phyloP scores from a whole-genome alignment of 192 early-diverging fungal species.

The Fimicolochytrium jonesii region DNA sequence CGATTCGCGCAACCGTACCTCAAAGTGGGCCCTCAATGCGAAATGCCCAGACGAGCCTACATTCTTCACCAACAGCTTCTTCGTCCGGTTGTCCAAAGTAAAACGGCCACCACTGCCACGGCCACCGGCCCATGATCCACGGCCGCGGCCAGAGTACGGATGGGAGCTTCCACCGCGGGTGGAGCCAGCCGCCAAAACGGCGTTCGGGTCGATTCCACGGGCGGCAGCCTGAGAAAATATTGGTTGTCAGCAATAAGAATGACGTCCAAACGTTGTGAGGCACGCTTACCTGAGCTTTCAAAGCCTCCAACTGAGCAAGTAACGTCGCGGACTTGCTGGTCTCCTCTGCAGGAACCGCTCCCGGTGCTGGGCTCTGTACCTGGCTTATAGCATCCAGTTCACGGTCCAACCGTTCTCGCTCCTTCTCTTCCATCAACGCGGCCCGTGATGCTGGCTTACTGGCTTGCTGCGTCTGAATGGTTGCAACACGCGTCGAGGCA shows the following conservation, averaged over 20 bases:
- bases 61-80: conserved; percentile 62
- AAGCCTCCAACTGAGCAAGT: conserved; percentile 52
- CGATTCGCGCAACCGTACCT: no score
- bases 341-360: background rate
- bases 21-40: conserved; percentile 57
- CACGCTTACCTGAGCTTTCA: conserved; percentile 66
- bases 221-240: conserved; percentile 32
- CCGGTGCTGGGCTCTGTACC: background rate
- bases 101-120: conserved; percentile 47
- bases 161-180: conserved; percentile 23
- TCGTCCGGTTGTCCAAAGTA: conserved; percentile 68
- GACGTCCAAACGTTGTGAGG: no score
- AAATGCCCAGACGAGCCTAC: conserved; percentile 38
- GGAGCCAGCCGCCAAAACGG: conserved; percentile 4
- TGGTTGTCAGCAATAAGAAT: background rate
- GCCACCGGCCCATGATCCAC: conserved; percentile 45
- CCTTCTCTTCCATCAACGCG: conserved; percentile 34
- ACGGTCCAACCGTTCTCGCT: conserved; percentile 45
- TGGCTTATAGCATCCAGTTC: conserved; percentile 47
- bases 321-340: conserved; percentile 27
- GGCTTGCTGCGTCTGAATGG: background rate
- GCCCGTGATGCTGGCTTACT: background rate
- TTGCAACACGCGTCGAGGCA: conserved; percentile 2
- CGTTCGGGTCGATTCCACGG: conserved; percentile 37
- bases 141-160: conserved; percentile 25